Evolutionary conservation across 768 basidiomycete species (phyloP), one percentile per base, ranked within the genome.

Genomic region (Termitomyces sp.): DNA sequence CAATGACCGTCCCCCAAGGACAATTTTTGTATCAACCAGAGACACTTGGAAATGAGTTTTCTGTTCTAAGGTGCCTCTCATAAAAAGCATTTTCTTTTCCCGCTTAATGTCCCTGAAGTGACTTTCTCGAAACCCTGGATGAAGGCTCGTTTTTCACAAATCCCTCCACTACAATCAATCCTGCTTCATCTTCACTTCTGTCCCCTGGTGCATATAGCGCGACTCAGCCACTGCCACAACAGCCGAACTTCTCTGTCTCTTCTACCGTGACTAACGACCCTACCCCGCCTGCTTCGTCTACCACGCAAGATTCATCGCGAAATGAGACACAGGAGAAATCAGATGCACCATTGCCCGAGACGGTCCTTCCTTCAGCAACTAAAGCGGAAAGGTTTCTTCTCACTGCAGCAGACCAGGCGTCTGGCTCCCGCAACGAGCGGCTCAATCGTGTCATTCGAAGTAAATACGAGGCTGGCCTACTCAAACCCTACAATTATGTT

Each of bases 401-500:
- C 24, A 95, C 92, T 0, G 95, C 96, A 4, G 96, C 96, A 0
- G 96, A 98, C 70, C 95, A 97, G 66, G 91, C 90, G 54, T 83
- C 89, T 1, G 95, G 95, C 0, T 89, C 93, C 24, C 79, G 96
- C 44, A 90, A 95, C 64, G 92, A 96, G 63, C 85, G 95, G 1
- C 73, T 98, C 51, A 91, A 88, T 63, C 81, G 90, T 57, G 96
- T 98, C 62, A 98, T 98, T 63, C 83, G 90, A 63, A 93, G 91
- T 66, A 98, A 98, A 73, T 98, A 97, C 72, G 95, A 98, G 67
- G 96, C 96, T 2, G 96, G 95, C 0, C 71, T 98, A 44, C 73
- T 98, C 62, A 94, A 92, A 67, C 96, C 96, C 3, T 97, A 96
- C 66, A 95, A 98, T 72, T 97, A 98, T 64, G 93, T 94, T 51